Evolutionary conservation across 345 rosid species (phyloP), one percentile per base, ranked within the genome.

Genomic region (Excoecaria agallocha): DNA sequence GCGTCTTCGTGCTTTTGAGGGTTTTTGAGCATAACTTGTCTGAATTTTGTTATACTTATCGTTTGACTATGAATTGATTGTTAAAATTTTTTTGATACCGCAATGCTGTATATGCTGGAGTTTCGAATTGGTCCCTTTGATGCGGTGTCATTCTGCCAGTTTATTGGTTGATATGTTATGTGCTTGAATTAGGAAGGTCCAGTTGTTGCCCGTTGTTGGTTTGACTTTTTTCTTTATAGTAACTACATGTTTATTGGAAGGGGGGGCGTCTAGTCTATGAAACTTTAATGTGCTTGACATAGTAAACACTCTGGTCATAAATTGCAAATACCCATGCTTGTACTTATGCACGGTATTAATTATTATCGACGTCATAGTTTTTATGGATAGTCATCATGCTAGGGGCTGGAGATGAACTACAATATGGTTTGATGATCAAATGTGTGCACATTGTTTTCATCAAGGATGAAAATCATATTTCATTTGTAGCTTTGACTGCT

Each of bases 1-100:
- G 68, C 10, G 51, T 74, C 77, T 46, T 35, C 24, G 70, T 41
- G 68, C 39, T 57, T 68, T 75, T 59, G 61, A 74, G 82, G 75
- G 49, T 35, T 19, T 75, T 71, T 50, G 43, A 41, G 37, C n/a
- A 56, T 30, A 16, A 11, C 17, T 43, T 8, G 16, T 60, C 38
- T 65, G 8, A 76, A 52, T 72, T 66, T 37, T 56, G 39, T 16
- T 51, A 20, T 12, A 15, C 54, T 55, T 67, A 3, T 24, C 66
- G 45, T 63, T 52, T 49, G 10, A 49, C 6, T 68, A 11, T 55
- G 30, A 55, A 70, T 19, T 30, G 9, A 58, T 35, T 43, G 37
- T 13, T 39, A 10, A 6, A 22, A 8, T 43, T 63, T 43, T 63
- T 8, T n/a, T 19, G 25, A 24, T 45, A 4, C 3, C 6, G 4